Percentiles rank a stretch among this genome's conserved stretches.
phyloP scores from a whole-genome alignment of 768 basidiomycete genomes.

The Kwoniella botswanensis region DNA sequence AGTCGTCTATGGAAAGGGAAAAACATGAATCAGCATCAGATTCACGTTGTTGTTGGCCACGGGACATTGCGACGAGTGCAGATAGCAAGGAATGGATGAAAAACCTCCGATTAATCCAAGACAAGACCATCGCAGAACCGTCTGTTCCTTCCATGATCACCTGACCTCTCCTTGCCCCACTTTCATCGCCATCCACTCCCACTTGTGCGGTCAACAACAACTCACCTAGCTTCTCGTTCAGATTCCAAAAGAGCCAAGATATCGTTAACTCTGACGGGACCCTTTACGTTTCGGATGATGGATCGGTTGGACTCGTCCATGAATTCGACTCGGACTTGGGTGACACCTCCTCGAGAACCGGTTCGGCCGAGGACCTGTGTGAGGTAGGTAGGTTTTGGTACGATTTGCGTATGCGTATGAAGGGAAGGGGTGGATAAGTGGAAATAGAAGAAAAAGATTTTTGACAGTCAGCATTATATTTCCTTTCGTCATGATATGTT shows the following conservation, averaged over 20 bases:
- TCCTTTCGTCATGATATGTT: background rate
- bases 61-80: no score
- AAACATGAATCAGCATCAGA: constrained; percentile 5
- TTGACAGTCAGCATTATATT: background rate
- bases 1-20: constrained; percentile 25
- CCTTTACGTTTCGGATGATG: constrained; percentile 99
- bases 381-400: background rate
- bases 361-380: constrained; percentile 93
- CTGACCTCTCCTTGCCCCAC: no score
- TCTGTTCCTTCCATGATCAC: no score
- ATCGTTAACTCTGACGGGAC: constrained; percentile 93
- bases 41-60: no score
- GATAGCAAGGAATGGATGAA: no score
- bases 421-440: background rate
- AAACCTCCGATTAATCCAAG: no score
- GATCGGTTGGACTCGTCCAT: constrained; percentile 95
- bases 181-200: no score
- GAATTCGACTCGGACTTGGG: constrained; percentile 99
- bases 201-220: constrained; percentile 33
- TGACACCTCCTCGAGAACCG: constrained; percentile 98
- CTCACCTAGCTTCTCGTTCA: constrained; percentile 98
- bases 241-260: constrained; percentile 95
- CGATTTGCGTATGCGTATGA: background rate
- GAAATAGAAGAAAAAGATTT: background rate
- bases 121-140: no score